phyloP scores from a whole-genome alignment of 73 alveolate genomes.

The Halteria grandinella region DNA sequence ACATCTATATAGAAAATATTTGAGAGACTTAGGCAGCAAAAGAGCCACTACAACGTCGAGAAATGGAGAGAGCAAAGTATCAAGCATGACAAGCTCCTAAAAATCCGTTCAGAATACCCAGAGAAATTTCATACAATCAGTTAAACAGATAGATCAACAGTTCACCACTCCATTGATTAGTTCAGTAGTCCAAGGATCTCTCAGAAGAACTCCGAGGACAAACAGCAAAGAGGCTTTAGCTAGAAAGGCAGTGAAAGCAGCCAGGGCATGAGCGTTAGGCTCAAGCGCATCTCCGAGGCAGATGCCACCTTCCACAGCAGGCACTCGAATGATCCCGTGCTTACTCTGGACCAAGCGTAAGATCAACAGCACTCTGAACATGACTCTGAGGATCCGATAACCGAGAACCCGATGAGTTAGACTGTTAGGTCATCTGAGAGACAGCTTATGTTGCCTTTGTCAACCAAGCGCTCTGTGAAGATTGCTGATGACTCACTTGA shows the following conservation, averaged over 20 bases:
- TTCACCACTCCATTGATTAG: neutral
- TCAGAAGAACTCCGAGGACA: neutral
- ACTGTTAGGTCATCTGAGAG: neutral
- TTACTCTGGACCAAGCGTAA: too few relatives aligned
- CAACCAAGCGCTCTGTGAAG: neutral
- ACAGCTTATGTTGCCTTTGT: neutral
- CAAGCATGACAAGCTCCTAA: neutral
- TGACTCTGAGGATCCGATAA: neutral
- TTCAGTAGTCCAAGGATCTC: neutral
- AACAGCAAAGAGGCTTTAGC: neutral
- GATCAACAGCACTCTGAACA: too few relatives aligned
- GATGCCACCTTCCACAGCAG: too few relatives aligned
- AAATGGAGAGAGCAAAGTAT: neutral
- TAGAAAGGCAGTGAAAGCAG: slow-evolving; percentile 9
- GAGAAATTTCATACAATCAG: neutral
- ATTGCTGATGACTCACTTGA: neutral
- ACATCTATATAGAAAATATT: neutral
- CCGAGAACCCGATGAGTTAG: neutral
- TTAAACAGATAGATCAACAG: neutral
- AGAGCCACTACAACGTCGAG: neutral
- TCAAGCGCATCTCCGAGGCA: too few relatives aligned
- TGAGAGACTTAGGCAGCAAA: slow-evolving; percentile 9
- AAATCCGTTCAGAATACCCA: slow-evolving; percentile 16
- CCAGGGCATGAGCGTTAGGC: too few relatives aligned
- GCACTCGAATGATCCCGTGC: too few relatives aligned